Base-by-base conservation (phyloP, 805 yeast genomes). In the Spathaspora passalidarum region DNA sequence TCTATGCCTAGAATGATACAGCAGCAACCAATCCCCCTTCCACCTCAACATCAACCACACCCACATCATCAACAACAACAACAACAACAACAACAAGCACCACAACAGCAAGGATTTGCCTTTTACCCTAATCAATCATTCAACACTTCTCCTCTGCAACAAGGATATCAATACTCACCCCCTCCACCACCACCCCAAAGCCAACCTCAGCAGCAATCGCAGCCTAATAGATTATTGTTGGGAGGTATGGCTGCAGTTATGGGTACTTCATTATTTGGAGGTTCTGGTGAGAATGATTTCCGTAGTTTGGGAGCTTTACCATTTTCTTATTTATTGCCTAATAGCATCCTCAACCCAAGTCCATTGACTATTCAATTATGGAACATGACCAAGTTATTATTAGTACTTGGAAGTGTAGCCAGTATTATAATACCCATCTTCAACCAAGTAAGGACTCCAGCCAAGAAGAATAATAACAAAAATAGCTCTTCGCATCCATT, bases 211-310 rank as follows among this genome's bases (percentile, higher is more conserved):
- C 47, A n/a, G 38, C 44, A 36, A 32, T 32, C 37, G 14, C 73
- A 9, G 7, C 44, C 56, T 13, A 76, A 74, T 49, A 82, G 80
- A 58, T 56, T 79, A 21, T 59, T 84, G 38, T 56, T 84, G 49
- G 88, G 88, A 13, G 84, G 87, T 17, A 69, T 82, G 69, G 83
- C 86, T 19, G 72, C 82, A 43, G 72, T 83, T 55, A 73, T 81
- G 65, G 88, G 88, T 21, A 75, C 84, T 2, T 77, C 85, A 1
- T 66, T 81, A 40, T 68, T 78, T 45, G 79, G 78, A 44, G 84
- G 80, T 39, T 67, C 73, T 41, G 67, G 62, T 23, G 59, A 56
- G 29, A 60, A 65, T 46, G 76, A 69, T 48, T 66, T 67, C 55
- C 70, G 72, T 54, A 76, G 80, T 2, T 60, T 79, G 50, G 66